Percentiles rank a stretch among this genome's conserved stretches.
These are phyloP conservation scores for Fusarium musae DNA, from an alignment of 2,329 filamentous ascomycete species.

Conservation along the genomic window DNA sequence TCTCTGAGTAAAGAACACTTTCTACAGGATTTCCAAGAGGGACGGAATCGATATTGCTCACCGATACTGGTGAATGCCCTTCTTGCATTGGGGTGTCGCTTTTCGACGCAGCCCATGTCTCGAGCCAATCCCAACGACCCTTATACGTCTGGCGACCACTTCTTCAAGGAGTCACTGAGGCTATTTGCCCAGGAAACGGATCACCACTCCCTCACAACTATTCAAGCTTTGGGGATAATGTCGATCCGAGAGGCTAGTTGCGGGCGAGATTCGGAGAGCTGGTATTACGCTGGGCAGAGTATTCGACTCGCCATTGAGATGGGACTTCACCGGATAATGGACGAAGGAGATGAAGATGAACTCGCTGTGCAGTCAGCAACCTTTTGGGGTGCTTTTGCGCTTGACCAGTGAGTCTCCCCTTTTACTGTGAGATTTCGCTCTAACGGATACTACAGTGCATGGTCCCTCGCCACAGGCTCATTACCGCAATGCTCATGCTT, in stretches of 20 bases:
- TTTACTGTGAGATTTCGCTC: background rate
- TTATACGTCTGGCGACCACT: conserved; percentile 76
- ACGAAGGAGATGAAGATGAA: conserved; percentile 63
- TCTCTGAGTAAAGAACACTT: conserved; percentile 79
- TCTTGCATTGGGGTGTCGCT: conserved; percentile 73
- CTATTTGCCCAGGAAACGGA: conserved; percentile 68
- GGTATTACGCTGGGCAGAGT: conserved; percentile 78
- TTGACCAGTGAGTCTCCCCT: conserved; percentile 67
- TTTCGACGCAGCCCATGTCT: conserved; percentile 72
- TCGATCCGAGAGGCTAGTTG: conserved; percentile 78
- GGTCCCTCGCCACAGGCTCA: conserved; percentile 72
- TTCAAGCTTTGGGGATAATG: conserved; percentile 81
- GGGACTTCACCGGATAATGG: conserved; percentile 69
- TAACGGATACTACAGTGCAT: conserved; percentile 60
- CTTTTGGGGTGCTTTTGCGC: conserved; percentile 71
- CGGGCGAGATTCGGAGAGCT: conserved; percentile 77
- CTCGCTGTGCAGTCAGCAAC: conserved; percentile 68
- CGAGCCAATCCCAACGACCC: conserved; percentile 71
- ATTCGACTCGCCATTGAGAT: conserved; percentile 78
- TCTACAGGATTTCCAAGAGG: conserved; percentile 70
- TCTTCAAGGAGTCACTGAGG: conserved; percentile 75
- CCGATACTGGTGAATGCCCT: conserved; percentile 73
- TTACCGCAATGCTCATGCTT: conserved; percentile 69
- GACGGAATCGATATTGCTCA: conserved; percentile 73
- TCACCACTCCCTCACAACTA: conserved; percentile 73